phyloP scores from a whole-genome alignment of 164 flowering plant genomes.

The Piper betle region DNA sequence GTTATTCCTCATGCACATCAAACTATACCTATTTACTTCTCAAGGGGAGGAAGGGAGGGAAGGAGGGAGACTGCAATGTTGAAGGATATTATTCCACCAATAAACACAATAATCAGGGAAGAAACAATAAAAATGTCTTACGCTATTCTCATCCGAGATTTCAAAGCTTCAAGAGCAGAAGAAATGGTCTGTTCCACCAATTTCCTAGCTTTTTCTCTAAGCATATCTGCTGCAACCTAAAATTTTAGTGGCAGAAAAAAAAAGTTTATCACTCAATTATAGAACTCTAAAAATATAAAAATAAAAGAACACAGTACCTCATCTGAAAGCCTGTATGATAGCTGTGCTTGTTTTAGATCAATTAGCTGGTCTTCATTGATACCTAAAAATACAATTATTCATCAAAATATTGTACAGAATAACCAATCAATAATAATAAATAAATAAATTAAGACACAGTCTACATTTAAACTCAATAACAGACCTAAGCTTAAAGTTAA shows the following conservation, averaged over 20 bases:
- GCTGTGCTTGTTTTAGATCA: conserved; percentile 62
- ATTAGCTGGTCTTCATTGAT: conserved; percentile 41
- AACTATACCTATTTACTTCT: no score
- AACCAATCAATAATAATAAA: no score
- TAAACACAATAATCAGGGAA: neutral
- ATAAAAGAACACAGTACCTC: conserved; percentile 36
- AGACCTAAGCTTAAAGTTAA: no score
- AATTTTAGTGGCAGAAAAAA: neutral
- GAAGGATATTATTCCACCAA: neutral
- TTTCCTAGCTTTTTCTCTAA: conserved; percentile 61
- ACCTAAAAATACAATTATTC: conserved; percentile 25
- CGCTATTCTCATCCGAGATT: conserved; percentile 63
- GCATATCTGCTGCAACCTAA: conserved; percentile 82
- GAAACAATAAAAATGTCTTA: conserved; percentile 19
- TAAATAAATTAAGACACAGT: no score
- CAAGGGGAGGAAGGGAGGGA: no score
- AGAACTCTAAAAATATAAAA: neutral
- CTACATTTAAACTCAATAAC: no score
- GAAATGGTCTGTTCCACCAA: conserved; percentile 70
- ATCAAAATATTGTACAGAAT: neutral
- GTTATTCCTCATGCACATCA: no score
- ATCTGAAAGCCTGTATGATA: conserved; percentile 58
- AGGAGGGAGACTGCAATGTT: no score
- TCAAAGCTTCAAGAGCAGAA: conserved; percentile 41
- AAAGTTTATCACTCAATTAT: neutral